Evolutionary conservation across 73 alveolate species (phyloP), one percentile per base, ranked within the genome.

Genomic region (Paramecium pentaurelia): DNA sequence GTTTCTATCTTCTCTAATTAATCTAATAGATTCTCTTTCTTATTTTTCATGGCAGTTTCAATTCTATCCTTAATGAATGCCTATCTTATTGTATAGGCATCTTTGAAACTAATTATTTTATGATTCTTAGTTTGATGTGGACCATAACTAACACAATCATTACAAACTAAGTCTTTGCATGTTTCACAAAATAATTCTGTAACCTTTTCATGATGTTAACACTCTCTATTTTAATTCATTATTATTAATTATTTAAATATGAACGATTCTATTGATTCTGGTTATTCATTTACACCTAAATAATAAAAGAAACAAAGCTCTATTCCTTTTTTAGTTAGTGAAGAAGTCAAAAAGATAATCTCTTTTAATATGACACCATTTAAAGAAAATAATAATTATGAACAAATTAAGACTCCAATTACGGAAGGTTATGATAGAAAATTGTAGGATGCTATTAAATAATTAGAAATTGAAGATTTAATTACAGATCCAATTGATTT

Each of bases 91-190:
- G 92, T 75, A 60, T 90, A 94, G n/a, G 97, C 94, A 94, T 94
- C 97, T 42, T 92, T 86, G 47, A 94, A 87, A 86, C 93, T 87
- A 11, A 92, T 94, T 12, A 95, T 80, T 92, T 88, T 95, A 77
- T 95, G 97, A 59, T 93, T 71, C 92, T 95, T 92, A 32, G 92
- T 93, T 75, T 95, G 86, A 92, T 95, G 97, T 3, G 97, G 97
- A 11, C 97, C 97, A 92, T 88, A 60, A 89, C 88, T 92, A 58
- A 93, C 95, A 44, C 97, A 95, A 71, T 95, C 95, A 80, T 92
- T 92, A 51, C 97, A 95, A 27, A 95, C 94, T 14, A 94, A 90
- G 44, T 92, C 97, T 42, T 95, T 94, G 34, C 97, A 95, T 30
- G 96, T 86, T 75, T 95, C 97, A 95, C 97, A 95, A 95, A 92